Evolutionary conservation across 2,329 filamentous ascomycete species (phyloP), one percentile per base, ranked within the genome.

Genomic region (Penicillium thymicola): DNA sequence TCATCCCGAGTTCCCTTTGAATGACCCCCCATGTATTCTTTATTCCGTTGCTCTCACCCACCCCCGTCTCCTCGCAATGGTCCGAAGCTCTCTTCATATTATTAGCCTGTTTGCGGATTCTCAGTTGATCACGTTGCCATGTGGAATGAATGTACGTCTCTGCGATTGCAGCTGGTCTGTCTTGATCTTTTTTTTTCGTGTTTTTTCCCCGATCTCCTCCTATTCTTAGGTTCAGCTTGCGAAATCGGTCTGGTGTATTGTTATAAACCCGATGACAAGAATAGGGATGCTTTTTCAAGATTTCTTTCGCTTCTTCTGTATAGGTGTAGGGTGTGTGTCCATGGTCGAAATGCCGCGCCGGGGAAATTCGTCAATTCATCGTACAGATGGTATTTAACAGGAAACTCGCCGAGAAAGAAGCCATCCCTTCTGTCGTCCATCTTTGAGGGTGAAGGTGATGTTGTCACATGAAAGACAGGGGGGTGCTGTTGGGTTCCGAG

Each of bases 111-210:
- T 48, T 48, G 38, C 41, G 36, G 47, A 32, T 56, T 47, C 30
- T 46, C 47, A 50, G 54, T 50, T 47, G 56, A 51, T 62, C 50
- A 59, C 54, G 61, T 64, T 59, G 60, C 56, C 58, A 68, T 62
- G 65, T 61, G 60, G 48, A 61, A 64, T 57, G 62, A 63, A 60
- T 62, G 59, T 61, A 64, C 54, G 59, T 59, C 54, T 51, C 37
- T 55, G 55, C 57, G 34, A 49, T 59, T 61, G 43, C 51, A 61
- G 54, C 54, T 43, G 55, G 58, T 55, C 48, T 56, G 42, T 59
- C 36, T 57, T 48, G 43, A 36, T 41, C 34, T 38, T 41, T 44
- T 3, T 3, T 41, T 49, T 49, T 18, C 18, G 11, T 25, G 6
- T 43, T 27, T 41, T 49, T 51, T 9, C 5, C 13, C 37, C 21